Conservation (phyloP, 768 basidiomycete genomes). For the Suillus bovinus region DNA sequence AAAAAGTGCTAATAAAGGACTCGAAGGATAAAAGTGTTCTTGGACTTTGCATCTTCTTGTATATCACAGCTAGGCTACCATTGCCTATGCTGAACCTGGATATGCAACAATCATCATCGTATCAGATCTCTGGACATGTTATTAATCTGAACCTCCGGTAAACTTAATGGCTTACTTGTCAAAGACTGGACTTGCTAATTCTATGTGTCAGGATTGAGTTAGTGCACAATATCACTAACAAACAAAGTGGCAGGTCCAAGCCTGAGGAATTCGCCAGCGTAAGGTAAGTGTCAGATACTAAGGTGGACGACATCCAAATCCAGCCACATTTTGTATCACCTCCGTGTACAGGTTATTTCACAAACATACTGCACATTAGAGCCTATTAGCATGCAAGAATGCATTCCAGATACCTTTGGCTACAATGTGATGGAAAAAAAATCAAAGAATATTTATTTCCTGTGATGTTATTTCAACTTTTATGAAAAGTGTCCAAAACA, state of each 20-base stretch:
- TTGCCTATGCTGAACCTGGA: neutral
- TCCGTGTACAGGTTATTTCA: neutral
- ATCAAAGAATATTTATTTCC: no score
- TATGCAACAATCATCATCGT: neutral
- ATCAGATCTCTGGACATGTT: neutral
- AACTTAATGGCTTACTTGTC: neutral
- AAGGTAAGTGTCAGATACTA: no score
- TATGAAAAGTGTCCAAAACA: no score
- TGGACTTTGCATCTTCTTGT: neutral
- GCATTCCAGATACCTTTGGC: constrained; percentile 1
- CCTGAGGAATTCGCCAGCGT: no score
- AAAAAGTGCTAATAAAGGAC: neutral
- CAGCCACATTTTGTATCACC: neutral
- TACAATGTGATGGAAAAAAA: no score
- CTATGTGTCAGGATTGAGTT: no score
- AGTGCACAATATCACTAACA: no score
- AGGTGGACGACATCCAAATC: no score
- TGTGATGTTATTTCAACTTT: no score
- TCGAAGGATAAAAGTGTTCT: neutral
- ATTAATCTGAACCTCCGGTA: neutral
- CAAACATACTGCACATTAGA: neutral
- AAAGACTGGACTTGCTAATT: neutral
- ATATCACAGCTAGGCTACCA: neutral
- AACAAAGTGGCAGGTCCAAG: no score
- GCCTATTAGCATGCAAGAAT: neutral